Evolutionary conservation across 1,284 basidiomycete species (phyloP).

Genomic region (Xerocomus amazonicus): DNA sequence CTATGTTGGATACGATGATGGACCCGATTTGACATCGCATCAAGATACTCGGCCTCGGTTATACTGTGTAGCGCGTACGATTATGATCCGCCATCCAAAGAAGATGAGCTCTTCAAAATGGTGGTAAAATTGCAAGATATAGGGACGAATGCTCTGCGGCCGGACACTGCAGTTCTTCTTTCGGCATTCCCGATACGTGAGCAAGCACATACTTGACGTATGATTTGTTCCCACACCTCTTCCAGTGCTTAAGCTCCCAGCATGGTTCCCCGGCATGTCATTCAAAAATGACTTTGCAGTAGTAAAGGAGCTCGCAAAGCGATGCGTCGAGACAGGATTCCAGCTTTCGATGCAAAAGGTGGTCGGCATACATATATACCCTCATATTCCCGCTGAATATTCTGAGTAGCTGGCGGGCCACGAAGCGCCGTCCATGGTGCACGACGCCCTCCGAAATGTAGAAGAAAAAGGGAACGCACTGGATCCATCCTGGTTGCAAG

Average conservation of each 20-base stretch:
- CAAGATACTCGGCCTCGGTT: constrained; percentile 13
- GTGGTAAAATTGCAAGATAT: constrained; percentile 4
- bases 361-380: neutral
- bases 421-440: constrained; percentile 10
- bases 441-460: constrained; percentile 3
- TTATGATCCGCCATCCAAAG: constrained; percentile 9
- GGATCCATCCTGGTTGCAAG: neutral
- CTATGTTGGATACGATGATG: too few species aligned
- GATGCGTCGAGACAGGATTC: constrained; percentile 8
- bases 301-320: neutral
- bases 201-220: neutral
- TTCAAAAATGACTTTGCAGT: constrained; percentile 4
- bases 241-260: constrained; percentile 8
- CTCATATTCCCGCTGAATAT: neutral
- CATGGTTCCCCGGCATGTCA: constrained; percentile 15
- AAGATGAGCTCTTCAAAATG: constrained; percentile 7
- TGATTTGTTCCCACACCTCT: too few species aligned
- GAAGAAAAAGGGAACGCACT: neutral
- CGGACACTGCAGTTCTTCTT: constrained; percentile 2
- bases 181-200: constrained; percentile 12
- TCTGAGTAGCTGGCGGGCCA: neutral
- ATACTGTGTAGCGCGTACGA: constrained; percentile 10
- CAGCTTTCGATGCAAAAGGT: constrained; percentile 3
- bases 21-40: neutral
- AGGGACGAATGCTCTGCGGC: neutral